Base-by-base conservation (phyloP, 805 yeast species). In the Candida oleophila region DNA sequence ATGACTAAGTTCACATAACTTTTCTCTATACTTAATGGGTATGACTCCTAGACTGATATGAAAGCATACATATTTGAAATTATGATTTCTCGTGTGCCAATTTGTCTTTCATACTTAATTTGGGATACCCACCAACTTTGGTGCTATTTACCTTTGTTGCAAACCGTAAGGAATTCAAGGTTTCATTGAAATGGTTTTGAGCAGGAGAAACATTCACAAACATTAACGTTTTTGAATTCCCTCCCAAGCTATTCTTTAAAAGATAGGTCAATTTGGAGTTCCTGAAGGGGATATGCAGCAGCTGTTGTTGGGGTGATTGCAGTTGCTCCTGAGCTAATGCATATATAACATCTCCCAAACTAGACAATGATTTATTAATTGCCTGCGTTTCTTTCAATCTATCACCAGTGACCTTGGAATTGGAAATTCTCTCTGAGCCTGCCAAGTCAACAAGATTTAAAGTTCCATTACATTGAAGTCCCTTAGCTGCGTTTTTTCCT, bases 361-460 rank as follows among this genome's bases (percentile, higher is more conserved):
- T 78, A 52, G 97, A 87, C 41, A 92, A 73, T 5, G 97, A 89
- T 62, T 82, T 87, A 66, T 92, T 92, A 48, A 92, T 92, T 7
- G 90, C 80, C 57, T 87, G 92, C 0, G 98, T 91, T 64, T 92
- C 99, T 52, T 80, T 79, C 22, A 92, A 68, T 42, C 97, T 67
- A 11, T 83, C 87, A 0, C 97, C 97, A 1, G 79, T 77, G 0
- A 82, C 95, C 56, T 83, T 87, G 0, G 96, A 87, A 15, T 79
- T 75, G 8, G 83, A 64, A 14, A 91, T 71, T 47, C 98, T 73
- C 68, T 92, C 99, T 0, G 96, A 89, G 0, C 96, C 91, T 0
- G 99, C 99, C 46, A 92, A 71, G 66, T 92, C 99, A 42, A 94
- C 82, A 45, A 92, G 68, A 58, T 92, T 91, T 47, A 92, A 69